Conservation (phyloP, 129 eudicot genomes). For the Artemisia annua region DNA sequence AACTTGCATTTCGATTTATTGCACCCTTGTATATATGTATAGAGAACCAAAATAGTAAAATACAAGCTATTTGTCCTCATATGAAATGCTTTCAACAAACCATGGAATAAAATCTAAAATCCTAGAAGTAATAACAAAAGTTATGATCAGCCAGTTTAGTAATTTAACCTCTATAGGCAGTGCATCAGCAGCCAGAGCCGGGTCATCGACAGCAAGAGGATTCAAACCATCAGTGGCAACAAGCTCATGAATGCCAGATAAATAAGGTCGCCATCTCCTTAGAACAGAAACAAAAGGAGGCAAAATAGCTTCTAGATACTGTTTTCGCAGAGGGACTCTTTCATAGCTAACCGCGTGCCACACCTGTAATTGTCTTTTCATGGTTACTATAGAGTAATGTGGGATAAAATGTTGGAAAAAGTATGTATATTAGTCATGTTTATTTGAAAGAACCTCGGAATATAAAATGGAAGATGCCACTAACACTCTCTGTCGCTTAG, state of each 20-base stretch:
- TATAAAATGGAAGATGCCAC: slow-evolving; percentile 89
- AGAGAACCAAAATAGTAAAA: neutral
- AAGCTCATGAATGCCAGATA: slow-evolving; percentile 95
- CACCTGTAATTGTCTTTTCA: slow-evolving; percentile 50
- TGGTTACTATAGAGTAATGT: slow-evolving; percentile 14
- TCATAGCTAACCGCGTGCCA: slow-evolving; percentile 87
- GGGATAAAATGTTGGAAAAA: neutral
- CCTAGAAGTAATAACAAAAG: neutral
- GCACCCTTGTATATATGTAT: no score
- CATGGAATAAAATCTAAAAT: neutral
- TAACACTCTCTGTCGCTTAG: slow-evolving; percentile 91
- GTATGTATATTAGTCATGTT: neutral
- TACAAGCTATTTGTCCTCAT: slow-evolving; percentile 7
- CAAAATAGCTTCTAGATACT: slow-evolving; percentile 80
- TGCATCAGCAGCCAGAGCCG: slow-evolving; percentile 91
- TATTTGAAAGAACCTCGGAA: slow-evolving; percentile 73
- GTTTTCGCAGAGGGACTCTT: slow-evolving; percentile 74
- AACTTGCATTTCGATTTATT: neutral
- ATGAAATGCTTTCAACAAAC: slow-evolving; percentile 9
- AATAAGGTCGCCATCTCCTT: slow-evolving; percentile 95
- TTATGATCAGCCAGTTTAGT: slow-evolving; percentile 11
- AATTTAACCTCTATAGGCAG: slow-evolving; percentile 81
- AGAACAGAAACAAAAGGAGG: slow-evolving; percentile 94
- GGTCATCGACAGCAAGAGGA: slow-evolving; percentile 91
- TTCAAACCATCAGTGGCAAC: slow-evolving; percentile 79